Evolutionary conservation across 495 filamentous ascomycete species (phyloP), one percentile per base, ranked within the genome.

Genomic region (Rostrohypoxylon terebratum): DNA sequence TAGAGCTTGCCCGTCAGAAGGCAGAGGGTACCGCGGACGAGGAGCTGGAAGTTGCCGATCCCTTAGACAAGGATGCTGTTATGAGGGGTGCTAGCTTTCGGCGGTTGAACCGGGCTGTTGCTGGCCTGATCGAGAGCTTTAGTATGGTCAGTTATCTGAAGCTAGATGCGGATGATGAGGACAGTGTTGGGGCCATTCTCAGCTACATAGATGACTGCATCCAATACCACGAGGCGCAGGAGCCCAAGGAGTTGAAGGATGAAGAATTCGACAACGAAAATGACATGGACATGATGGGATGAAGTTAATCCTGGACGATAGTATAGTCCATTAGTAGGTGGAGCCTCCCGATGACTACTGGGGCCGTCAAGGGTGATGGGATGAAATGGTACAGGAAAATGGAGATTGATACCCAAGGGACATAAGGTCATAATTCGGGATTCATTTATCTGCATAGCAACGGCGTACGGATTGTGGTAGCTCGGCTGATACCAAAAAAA

Each of bases 161-260:
- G 82, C 82, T 99, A 36, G 92, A 98, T 77, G 93, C 88, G 53
- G 92, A 94, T 73, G 90, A 97, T 71, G 96, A 98, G 80, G 96
- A 99, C 71, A 98, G 95, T 77, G 92, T 99, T 8, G 90, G 87
- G 3, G 89, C 90, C 7, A 90, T 98, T n/a, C 78, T 99, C 68
- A 98, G 95, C 83, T 94, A 98, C 75, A 97, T 99, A 72, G 96
- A 99, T 68, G 94, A 99, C 83, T 91, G 92, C 4, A 94, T 97
- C 69, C 96, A 98, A 71, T 99, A 88, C 80, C 94, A 97, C 76
- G 96, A 99, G 73, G 94, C 96, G 11, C 96, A 98, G 77, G 96
- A 99, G 77, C 96, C 96, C 0, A 88, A 86, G 75, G 96, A 97
- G 77, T 88, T 95, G 20, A 87, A 87, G 18, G 94, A 97, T 61